Conservation (phyloP, 441 rosid species). For the Erodium trifolium region DNA sequence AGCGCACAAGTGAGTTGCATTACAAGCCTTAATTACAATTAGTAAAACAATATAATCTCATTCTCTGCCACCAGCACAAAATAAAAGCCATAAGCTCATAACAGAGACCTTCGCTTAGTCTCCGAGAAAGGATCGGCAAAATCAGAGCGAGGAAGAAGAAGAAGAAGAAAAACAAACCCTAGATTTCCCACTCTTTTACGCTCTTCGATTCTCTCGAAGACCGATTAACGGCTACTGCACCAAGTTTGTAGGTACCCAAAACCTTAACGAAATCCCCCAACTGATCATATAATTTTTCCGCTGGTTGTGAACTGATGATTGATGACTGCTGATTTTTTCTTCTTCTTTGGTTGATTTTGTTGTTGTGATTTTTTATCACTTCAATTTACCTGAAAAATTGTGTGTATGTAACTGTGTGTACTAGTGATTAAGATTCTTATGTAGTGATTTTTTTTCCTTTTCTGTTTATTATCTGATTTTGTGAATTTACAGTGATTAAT, state of each 20-base stretch:
- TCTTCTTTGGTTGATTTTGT: background rate
- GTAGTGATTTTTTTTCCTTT: background rate
- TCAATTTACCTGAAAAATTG: background rate
- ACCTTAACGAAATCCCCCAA: background rate
- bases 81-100: background rate
- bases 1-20: background rate
- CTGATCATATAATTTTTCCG: slow-evolving; percentile 6
- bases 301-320: background rate
- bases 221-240: slow-evolving; percentile 9
- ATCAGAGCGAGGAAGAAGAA: background rate
- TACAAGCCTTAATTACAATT: background rate
- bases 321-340: background rate
- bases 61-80: background rate
- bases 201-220: slow-evolving; percentile 10
- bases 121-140: slow-evolving; percentile 9
- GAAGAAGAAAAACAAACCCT: background rate
- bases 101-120: slow-evolving; percentile 5
- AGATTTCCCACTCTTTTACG: background rate
- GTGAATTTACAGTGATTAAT: background rate
- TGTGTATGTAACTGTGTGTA: background rate
- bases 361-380: slow-evolving; percentile 1
- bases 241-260: background rate
- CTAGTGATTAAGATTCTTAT: background rate
- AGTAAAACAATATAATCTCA: background rate
- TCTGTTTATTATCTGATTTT: background rate